These are phyloP conservation scores for Xylariaceae sp. DNA, from an alignment of 2,329 filamentous ascomycete genomes.

Conservation along the genomic window DNA sequence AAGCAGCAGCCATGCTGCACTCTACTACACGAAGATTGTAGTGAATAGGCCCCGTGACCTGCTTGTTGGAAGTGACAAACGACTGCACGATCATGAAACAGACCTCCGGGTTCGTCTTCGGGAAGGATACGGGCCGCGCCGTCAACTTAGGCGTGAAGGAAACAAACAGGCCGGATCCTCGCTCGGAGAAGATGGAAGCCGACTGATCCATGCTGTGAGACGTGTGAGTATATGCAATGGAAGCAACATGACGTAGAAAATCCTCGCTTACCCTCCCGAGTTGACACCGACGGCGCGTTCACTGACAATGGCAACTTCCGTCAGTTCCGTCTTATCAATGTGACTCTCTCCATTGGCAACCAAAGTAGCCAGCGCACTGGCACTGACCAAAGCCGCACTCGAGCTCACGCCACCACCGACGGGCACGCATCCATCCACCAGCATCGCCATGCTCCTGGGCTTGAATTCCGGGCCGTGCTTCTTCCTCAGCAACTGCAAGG, in stretches of 20 bases:
- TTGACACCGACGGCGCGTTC: slow-evolving; percentile 94
- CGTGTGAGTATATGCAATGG: slow-evolving; percentile 11
- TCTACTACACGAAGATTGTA: slow-evolving; percentile 98
- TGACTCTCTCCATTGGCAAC: slow-evolving; percentile 71
- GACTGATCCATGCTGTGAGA: slow-evolving; percentile 83
- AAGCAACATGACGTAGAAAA: slow-evolving; percentile 16
- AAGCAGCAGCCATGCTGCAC: slow-evolving; percentile 78
- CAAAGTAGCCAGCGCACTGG: slow-evolving; percentile 83
- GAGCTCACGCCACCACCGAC: slow-evolving; percentile 88
- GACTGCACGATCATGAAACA: slow-evolving; percentile 93
- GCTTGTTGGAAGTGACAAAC: slow-evolving; percentile 91
- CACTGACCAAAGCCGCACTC: slow-evolving; percentile 88
- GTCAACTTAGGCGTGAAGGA: slow-evolving; percentile 77
- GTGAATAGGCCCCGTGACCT: slow-evolving; percentile 85
- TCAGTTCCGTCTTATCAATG: slow-evolving; percentile 86
- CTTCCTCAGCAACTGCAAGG: slow-evolving; percentile 69
- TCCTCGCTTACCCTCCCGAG: slow-evolving; percentile 70
- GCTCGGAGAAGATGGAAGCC: slow-evolving; percentile 86
- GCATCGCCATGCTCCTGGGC: slow-evolving; percentile 74
- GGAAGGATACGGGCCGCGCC: slow-evolving; percentile 75
- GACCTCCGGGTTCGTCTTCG: slow-evolving; percentile 72
- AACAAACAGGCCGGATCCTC: slow-evolving; percentile 82
- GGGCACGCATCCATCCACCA: slow-evolving; percentile 89
- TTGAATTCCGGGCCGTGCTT: slow-evolving; percentile 56
- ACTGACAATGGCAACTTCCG: slow-evolving; percentile 89